These are phyloP conservation scores for Phytopythium cucurbitacearum DNA, from an alignment of 352 stramenopile genomes.

Conservation along the genomic window DNA sequence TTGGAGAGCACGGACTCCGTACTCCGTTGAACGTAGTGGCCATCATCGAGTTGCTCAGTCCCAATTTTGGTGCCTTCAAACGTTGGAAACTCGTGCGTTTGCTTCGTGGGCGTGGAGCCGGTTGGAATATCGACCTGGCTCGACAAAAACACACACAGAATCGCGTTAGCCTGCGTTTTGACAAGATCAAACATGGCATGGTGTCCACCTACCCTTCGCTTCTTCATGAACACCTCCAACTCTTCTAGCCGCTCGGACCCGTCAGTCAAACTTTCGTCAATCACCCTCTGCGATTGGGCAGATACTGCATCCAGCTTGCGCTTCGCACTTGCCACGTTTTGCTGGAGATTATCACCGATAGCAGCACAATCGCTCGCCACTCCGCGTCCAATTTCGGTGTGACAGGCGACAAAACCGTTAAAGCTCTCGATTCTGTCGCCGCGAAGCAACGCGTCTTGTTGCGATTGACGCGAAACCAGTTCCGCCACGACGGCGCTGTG, in stretches of 20 bases:
- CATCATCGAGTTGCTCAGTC: conserved; percentile 1
- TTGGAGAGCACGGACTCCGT: conserved; percentile 4
- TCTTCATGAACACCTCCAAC: conserved; percentile 44
- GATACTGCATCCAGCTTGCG: conserved; percentile 19
- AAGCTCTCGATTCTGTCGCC: conserved; percentile 17
- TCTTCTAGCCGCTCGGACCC: conserved; percentile 28
- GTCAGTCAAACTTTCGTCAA: conserved; percentile 19
- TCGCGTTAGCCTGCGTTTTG: not conserved
- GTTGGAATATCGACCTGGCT: conserved; percentile 30
- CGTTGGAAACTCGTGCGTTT: conserved; percentile 25
- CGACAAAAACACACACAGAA: not conserved
- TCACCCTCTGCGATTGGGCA: conserved; percentile 16
- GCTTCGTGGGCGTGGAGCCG: conserved; percentile 42
- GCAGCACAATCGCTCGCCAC: conserved; percentile 18
- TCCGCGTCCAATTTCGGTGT: conserved; percentile 22
- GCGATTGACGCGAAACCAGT: conserved; percentile 20
- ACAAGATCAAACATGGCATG: not conserved
- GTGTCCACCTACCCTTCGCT: conserved; percentile 30
- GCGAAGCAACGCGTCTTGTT: conserved; percentile 8
- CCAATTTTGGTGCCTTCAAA: conserved; percentile 37
- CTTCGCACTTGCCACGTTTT: conserved; percentile 26
- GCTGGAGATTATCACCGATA: conserved; percentile 24
- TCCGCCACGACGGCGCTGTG: conserved; percentile 11
- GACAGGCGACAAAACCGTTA: conserved; percentile 20
- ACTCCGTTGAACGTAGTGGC: conserved; percentile 1